Evolutionary conservation across 139 green algal genomes (phyloP), one percentile per base, ranked within the genome.

Genomic region (Micromonas pusilla): DNA sequence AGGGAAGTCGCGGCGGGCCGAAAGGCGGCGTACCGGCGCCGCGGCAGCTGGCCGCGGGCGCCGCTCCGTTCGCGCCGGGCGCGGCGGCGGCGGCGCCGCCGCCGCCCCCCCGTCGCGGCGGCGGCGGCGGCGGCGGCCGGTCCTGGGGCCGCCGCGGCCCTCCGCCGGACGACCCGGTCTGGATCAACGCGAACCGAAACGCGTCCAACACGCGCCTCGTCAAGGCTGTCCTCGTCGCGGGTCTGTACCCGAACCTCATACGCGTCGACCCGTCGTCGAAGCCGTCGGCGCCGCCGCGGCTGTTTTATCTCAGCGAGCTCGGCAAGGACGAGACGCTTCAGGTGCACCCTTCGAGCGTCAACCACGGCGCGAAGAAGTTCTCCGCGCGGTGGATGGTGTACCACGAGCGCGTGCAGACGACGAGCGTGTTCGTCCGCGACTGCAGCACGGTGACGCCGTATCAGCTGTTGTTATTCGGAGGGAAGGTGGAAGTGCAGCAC

Each of bases 401-500:
- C 73, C 64, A 73, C 64, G 75, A 82, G 34, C 68, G 73, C 34
- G 81, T 85, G 0, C 70, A 85, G 60, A 82, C 76, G 32, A 52
- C 36, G 2, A 25, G 5, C 2, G n/a, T 80, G n/a, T 82, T 71
- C 39, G 23, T 81, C 23, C 85, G 83, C 19, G 83, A 87, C 53
- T 86, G 79, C 70, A 84, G 73, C 21, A 72, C 65, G 34, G 84
- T 87, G 1, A 74, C 79, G 32, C 66, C 78, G 34, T 87, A 80
- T 52, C 68, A 81, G 3, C 70, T 88, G 1, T 73, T 86, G 19
- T 52, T 88, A 23, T 85, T 88, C 64, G 84, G 84, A 19, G 82
- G 84, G 9, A 57, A 77, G 20, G 79, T 88, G 1, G 80, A 84
- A 3, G 76, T 75, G 1, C 68, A 62, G 32, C 68, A 75, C 68